Percentiles rank a stretch among this genome's conserved stretches.
These are phyloP conservation scores for Citrullus colocynthis DNA, from an alignment of 306 rosid genomes.

Conservation along the genomic window DNA sequence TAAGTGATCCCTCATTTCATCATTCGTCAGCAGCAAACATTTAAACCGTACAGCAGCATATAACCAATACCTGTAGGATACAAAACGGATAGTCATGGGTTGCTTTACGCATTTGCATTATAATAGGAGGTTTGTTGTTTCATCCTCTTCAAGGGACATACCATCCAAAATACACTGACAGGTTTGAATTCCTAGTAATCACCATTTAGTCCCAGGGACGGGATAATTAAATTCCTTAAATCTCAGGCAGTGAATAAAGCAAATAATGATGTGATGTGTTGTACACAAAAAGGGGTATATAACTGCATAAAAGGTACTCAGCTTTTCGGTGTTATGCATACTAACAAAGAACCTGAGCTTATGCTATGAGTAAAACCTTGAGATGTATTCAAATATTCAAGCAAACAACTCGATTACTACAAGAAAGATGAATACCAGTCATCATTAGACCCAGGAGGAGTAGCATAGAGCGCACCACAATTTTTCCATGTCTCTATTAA, in stretches of 20 bases:
- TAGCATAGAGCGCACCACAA: slow-evolving; percentile 56
- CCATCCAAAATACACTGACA: not conserved
- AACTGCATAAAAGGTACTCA: not conserved
- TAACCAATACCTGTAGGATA: slow-evolving; percentile 69
- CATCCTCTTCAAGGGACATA: not conserved
- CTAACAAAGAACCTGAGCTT: not conserved
- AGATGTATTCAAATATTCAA: not conserved
- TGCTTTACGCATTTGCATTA: not conserved
- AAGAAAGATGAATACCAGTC: slow-evolving; percentile 54
- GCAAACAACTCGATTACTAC: not conserved
- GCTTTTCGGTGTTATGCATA: not conserved
- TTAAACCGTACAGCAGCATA: slow-evolving; percentile 79
- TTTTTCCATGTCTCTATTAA: slow-evolving; percentile 60
- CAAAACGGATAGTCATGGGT: not conserved
- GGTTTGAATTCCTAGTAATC: not conserved
- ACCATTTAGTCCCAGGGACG: not conserved
- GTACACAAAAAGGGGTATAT: not conserved
- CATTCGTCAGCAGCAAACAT: slow-evolving; percentile 77
- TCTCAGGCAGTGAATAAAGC: not conserved
- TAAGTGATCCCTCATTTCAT: slow-evolving; percentile 95
- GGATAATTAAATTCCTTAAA: not conserved
- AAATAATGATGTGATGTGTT: not conserved
- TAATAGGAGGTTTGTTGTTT: not conserved
- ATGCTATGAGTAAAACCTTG: not conserved
- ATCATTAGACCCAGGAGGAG: slow-evolving; percentile 83